Conservation (phyloP, 176 grass and related monocot species). For the Eleusine coracana region DNA sequence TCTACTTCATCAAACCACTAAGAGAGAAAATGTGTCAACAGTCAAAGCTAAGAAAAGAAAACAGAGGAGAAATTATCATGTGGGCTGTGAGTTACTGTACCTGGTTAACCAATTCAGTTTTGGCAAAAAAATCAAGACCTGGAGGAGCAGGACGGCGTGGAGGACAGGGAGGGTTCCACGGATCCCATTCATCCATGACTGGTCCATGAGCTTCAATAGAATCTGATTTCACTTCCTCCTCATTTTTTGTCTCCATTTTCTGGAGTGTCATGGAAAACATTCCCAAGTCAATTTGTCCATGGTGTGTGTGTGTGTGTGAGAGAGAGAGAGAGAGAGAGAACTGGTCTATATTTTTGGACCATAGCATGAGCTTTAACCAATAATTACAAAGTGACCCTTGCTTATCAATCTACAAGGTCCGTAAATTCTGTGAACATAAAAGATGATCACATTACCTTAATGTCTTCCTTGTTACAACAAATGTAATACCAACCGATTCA, state of each 20-base stretch:
- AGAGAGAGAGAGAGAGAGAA: too few relatives aligned
- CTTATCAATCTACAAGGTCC: too few relatives aligned
- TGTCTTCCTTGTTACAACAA: too few relatives aligned
- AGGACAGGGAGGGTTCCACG: slow-evolving; percentile 31
- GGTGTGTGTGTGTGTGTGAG: too few relatives aligned
- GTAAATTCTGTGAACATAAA: too few relatives aligned
- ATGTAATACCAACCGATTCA: too few relatives aligned
- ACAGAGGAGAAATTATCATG: neutral
- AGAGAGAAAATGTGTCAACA: neutral
- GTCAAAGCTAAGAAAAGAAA: neutral
- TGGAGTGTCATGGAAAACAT: neutral
- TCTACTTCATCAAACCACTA: neutral
- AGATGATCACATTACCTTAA: too few relatives aligned
- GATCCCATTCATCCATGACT: neutral
- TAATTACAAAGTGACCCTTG: too few relatives aligned
- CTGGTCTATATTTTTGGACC: too few relatives aligned
- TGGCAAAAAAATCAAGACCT: neutral
- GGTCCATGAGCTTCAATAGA: slow-evolving; percentile 1
- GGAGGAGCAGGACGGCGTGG: neutral
- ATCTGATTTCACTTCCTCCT: neutral
- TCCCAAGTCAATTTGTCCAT: too few relatives aligned
- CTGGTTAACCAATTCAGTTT: neutral
- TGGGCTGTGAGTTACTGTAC: slow-evolving; percentile 10
- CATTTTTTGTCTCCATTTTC: neutral
- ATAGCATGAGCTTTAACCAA: too few relatives aligned